Base-by-base conservation (phyloP, 768 basidiomycete genomes). In the Phallus indusiatus region DNA sequence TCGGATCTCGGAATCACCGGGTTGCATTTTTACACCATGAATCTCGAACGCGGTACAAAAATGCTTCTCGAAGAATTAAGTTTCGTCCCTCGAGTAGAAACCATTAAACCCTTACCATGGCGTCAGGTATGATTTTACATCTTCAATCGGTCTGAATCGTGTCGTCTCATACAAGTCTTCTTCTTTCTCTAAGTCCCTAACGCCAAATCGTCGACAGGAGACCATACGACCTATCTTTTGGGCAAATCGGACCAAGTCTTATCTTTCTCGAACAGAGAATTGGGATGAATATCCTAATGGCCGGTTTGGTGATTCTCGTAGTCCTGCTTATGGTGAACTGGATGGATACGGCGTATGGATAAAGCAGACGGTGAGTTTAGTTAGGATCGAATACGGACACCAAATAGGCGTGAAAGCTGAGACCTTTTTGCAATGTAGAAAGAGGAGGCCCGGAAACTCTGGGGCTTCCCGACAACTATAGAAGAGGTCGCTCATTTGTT, bases 261-360 rank as follows among this genome's bases (percentile, higher is more conserved):
- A 98, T 70, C 77, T 98, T 50, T 90, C 90, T 8, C 87, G 95
- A 56, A 98, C 96, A 14, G 94, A 96, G 69, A 91, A 96, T 68
- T 99, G 96, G 96, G 96, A 99, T 69, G 95, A 98, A 70, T 98
- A 96, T 71, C 96, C 96, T 53, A 99, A 99, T 70, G 96, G 96
- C 57, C 90, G 96, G 64, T 99, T 95, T 68, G 96, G 96, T 65
- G 96, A 98, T 74, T 87, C 94, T 7, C 83, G 96, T 60, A 92
- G 89, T 79, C 96, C 96, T 28, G 96, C 96, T 14, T 99, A 96
- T 64, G 96, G 96, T 67, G 96, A 99, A 73, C 74, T 99, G 56
- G 95, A 99, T 68, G 95, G 95, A 1, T 97, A 95, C 64, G 95
- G 95, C 55, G 84, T 96, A 47, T 90, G 81, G 71, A 82, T 98